Evolutionary conservation across 345 rosid genomes (phyloP), one percentile per base, ranked within the genome.

Genomic region (Dimocarpus longan): DNA sequence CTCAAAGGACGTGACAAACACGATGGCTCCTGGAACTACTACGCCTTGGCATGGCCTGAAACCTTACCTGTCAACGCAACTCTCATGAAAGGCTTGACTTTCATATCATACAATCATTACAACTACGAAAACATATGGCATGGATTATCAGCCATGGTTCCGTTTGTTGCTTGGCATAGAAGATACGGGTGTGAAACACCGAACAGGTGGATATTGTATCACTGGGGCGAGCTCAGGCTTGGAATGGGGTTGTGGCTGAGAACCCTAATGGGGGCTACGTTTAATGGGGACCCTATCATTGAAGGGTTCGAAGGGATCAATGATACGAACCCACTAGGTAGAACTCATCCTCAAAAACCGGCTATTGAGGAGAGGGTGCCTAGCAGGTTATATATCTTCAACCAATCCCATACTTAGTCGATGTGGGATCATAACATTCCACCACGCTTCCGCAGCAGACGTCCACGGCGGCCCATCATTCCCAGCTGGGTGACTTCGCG

Each of bases 11-110:
- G 78, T 2, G 87, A 92, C 71, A 74, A 74, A 0, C 95, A 87
- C 32, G 94, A 94, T 28, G 94, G 98, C 0, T 84, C 93, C 1
- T 87, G 94, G 96, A 94, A 91, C 77, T 87, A 84, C 72, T 89
- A 93, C 16, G 95, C 93, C 3, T 56, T 91, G 10, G 91, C 96
- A 28, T 91, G 93, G 93, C 90, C 87, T 5, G 78, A 89, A 64
- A 79, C 90, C 8, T 87, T 93, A 48, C 96, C 92, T 1, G 26
- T 71, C 52, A 88, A 91, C 21, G 86, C 93, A 2, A 85, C 81
- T 50, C 72, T 86, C 46, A 74, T 85, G 86, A 73, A 83, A 16
- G 98, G 95, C 5, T 73, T 92, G 19, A 89, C 98, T 3, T 91
- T 90, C 63, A 89, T 92, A 0, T 85, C 94, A 0, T 87, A 92